These are phyloP conservation scores for Linaria vulgaris DNA, from an alignment of 257 asterid genomes.

Conservation along the genomic window DNA sequence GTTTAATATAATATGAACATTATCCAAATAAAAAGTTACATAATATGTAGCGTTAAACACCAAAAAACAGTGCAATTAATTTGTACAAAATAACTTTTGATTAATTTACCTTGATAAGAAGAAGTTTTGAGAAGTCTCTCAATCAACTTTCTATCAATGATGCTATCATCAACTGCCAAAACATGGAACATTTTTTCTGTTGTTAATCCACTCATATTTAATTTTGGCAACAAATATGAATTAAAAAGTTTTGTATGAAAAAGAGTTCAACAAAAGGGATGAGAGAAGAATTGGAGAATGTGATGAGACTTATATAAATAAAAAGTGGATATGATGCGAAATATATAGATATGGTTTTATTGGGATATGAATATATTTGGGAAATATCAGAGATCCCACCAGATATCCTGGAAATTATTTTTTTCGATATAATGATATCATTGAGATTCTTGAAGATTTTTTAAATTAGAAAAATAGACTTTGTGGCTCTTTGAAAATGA, in stretches of 20 bases:
- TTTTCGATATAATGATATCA: too few relatives aligned
- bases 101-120: conserved; percentile 46
- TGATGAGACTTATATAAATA: conserved; percentile 8
- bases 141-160: conserved; percentile 47
- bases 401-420: conserved; percentile 31
- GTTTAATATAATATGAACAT: too few relatives aligned
- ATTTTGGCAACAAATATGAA: not conserved
- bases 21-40: too few relatives aligned
- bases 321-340: not conserved
- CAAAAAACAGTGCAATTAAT: too few relatives aligned
- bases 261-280: not conserved
- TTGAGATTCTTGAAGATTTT: conserved; percentile 28
- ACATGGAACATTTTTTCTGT: conserved; percentile 41
- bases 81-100: too few relatives aligned
- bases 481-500: not conserved
- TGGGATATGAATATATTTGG: conserved; percentile 24
- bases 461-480: conserved; percentile 12
- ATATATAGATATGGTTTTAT: not conserved
- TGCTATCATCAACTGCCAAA: conserved; percentile 58
- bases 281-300: conserved; percentile 9
- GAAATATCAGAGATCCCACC: conserved; percentile 28
- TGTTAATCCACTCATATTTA: conserved; percentile 7
- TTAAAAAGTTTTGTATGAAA: not conserved
- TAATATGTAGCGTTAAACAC: too few relatives aligned
- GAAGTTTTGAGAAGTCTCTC: conserved; percentile 50